Base-by-base conservation (phyloP, 2,329 filamentous ascomycete species). In the Colletotrichum limetticola region DNA sequence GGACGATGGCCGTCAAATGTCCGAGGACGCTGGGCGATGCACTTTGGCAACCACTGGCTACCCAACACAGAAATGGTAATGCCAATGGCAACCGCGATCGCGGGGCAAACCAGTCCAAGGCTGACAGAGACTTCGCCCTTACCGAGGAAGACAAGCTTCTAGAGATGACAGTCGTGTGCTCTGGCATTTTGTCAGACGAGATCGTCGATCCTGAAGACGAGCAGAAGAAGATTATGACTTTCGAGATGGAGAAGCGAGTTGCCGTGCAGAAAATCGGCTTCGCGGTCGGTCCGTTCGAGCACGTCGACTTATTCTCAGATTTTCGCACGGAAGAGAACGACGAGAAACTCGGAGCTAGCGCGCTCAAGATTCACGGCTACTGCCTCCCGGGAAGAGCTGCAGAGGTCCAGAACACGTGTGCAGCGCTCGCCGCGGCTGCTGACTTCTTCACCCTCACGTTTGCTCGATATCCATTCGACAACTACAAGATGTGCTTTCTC, bases 401-500 rank as follows among this genome's bases (percentile, higher is more conserved):
- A 32, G 95, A 98, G 82, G 91, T 98, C 26, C 91, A 92, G 74
- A 96, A 97, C 78, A 97, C 95, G 6, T 97, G 95, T 77, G 92
- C 93, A 77, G 93, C 96, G 12, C 89, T 98, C 76, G 93, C 95
- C 24, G 91, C 90, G 80, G 95, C 95, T 1, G 92, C 98, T n/a
- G 97, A 99, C 80, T 94, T 93, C 81, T 95, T 98, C 79, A 94
- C 94, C 4, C 90, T 96, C 75, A 94, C 92, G 4, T 98, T 96
- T 80, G 95, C 95, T 30, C 92, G 93, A 26, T 99, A 97, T 80
- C 95, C 97, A 0, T 98, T 97, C 80, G 90, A 94, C 32, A 95
- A 93, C 79, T 98, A 97, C 86, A 97, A 97, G 79, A 85, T 98
- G 67, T 95, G 94, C 76, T 99, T 99, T 77, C 92, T 99, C 22